Conservation (phyloP, 441 rosid species). For the Arabidopsis lyrata region DNA sequence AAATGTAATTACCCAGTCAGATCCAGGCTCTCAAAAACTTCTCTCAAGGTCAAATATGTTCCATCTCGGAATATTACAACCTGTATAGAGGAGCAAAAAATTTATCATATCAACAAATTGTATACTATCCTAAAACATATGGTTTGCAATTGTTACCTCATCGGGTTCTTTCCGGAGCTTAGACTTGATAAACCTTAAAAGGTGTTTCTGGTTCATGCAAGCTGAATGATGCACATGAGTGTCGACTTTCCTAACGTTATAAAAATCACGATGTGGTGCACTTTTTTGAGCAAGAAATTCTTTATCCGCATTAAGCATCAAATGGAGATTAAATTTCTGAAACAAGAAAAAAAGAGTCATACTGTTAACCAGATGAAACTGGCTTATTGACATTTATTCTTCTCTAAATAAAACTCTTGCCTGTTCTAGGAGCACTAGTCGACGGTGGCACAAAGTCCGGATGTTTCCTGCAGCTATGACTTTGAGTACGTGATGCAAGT, state of each 20-base stretch:
- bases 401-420: slow-evolving; percentile 44
- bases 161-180: slow-evolving; percentile 97
- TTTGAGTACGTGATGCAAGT: slow-evolving; percentile 85
- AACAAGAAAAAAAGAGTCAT: background rate
- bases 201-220: slow-evolving; percentile 99
- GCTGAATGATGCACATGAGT: slow-evolving; percentile 99
- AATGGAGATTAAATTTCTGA: slow-evolving; percentile 98
- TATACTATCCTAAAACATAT: slow-evolving; percentile 13
- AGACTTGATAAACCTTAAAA: slow-evolving; percentile 96
- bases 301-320: slow-evolving; percentile 98
- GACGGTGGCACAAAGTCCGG: slow-evolving; percentile 91
- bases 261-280: slow-evolving; percentile 99
- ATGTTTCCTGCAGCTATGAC: slow-evolving; percentile 95
- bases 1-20: slow-evolving; percentile 72
- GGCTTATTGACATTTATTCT: slow-evolving; percentile 2
- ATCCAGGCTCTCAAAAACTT: slow-evolving; percentile 98
- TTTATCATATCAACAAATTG: background rate
- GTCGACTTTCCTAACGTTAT: slow-evolving; percentile 98
- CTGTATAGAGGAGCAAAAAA: slow-evolving; percentile 50
- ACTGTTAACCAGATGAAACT: slow-evolving; percentile 37
- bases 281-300: slow-evolving; percentile 99
- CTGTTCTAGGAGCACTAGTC: slow-evolving; percentile 96
- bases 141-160: slow-evolving; percentile 64
- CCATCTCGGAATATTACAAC: slow-evolving; percentile 99
- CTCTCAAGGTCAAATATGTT: slow-evolving; percentile 93